Base-by-base conservation (phyloP, 2,329 filamentous ascomycete species). In the Uncinocarpus reesii region DNA sequence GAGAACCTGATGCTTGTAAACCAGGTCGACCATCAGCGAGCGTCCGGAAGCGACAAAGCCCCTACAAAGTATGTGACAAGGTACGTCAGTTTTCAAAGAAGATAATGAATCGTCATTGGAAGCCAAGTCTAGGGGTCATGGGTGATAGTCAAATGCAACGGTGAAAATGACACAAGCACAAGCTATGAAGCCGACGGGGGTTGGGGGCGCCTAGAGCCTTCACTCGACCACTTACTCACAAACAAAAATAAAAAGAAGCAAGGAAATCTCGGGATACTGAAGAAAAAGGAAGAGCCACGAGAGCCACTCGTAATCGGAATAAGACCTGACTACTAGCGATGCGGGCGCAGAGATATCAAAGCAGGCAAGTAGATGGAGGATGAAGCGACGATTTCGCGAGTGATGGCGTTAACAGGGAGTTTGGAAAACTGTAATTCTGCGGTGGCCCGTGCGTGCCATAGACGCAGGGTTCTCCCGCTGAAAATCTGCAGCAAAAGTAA, bases 391-490 rank as follows among this genome's bases (percentile, higher is more conserved):
- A 20, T 21, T 7, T 36, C 26, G n/a, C n/a, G 15, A 37, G 42
- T 34, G 46, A 48, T 48, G 46, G 46, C 46, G 46, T 42, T 26
- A 18, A 42, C 20, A 16, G 8, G 31, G 24, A 40, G 1, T 40
- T 23, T 32, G 44, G 44, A 47, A 47, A 47, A 47, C 44, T 41
- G 26, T 40, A 48, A 34, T 35, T 35, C 37, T 48, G 42, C 46
- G 46, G 46, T 26, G 29, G 38, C 36, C 7, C 21, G 13, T 6
- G 2, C 1, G 2, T 23, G 29, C 46, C 38, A 38, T 13, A 32
- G n/a, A 13, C 29, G 44, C 40, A 36, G 35, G 37, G 23, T 23
- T 26, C 18, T 18, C 13, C 38, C 3, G 28, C 28, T 32, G 40
- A 42, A 31, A 32, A 42, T 32, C 10, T 21, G 15, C 40, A 20